phyloP scores from a whole-genome alignment of 1,284 basidiomycete species.

The Ganoderma lingzhi region DNA sequence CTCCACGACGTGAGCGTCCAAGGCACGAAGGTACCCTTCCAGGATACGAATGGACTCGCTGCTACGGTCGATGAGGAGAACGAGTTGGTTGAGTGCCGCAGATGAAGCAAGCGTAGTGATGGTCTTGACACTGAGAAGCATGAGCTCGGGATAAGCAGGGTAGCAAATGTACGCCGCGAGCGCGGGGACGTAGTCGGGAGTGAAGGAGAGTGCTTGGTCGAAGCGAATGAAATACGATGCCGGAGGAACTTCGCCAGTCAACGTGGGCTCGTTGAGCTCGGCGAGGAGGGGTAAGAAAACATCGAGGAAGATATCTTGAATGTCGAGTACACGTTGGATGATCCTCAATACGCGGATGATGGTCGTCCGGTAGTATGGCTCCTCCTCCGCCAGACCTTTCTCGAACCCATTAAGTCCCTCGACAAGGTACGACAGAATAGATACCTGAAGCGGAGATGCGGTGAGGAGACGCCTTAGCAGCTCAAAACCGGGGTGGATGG shows the following conservation, averaged over 20 bases:
- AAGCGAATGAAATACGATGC: slow-evolving; percentile 79
- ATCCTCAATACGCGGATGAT: slow-evolving; percentile 87
- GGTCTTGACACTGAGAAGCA: slow-evolving; percentile 84
- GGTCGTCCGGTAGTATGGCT: slow-evolving; percentile 76
- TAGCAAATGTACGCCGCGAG: slow-evolving; percentile 86
- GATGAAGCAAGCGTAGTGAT: slow-evolving; percentile 73
- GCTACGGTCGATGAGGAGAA: slow-evolving; percentile 84
- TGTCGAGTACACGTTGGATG: slow-evolving; percentile 81
- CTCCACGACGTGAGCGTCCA: slow-evolving; percentile 71
- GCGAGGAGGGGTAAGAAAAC: slow-evolving; percentile 84
- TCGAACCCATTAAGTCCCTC: slow-evolving; percentile 84
- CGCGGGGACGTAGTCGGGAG: slow-evolving; percentile 79
- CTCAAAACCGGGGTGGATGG: slow-evolving; percentile 90
- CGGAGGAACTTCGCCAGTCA: slow-evolving; percentile 62
- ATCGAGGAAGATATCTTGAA: slow-evolving; percentile 92
- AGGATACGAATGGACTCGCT: slow-evolving; percentile 89
- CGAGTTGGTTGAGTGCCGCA: slow-evolving; percentile 70
- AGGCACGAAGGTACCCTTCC: slow-evolving; percentile 77
- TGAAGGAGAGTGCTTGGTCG: slow-evolving; percentile 86
- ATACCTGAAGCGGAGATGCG: slow-evolving; percentile 73
- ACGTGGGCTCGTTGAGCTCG: slow-evolving; percentile 65
- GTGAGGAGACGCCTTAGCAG: slow-evolving; percentile 85
- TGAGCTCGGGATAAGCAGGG: slow-evolving; percentile 75
- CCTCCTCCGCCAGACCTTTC: slow-evolving; percentile 70
- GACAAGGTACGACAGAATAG: slow-evolving; percentile 79